Evolutionary conservation across 2,329 filamentous ascomycete genomes (phyloP), one percentile per base, ranked within the genome.

Genomic region (Fusarium irregulare): DNA sequence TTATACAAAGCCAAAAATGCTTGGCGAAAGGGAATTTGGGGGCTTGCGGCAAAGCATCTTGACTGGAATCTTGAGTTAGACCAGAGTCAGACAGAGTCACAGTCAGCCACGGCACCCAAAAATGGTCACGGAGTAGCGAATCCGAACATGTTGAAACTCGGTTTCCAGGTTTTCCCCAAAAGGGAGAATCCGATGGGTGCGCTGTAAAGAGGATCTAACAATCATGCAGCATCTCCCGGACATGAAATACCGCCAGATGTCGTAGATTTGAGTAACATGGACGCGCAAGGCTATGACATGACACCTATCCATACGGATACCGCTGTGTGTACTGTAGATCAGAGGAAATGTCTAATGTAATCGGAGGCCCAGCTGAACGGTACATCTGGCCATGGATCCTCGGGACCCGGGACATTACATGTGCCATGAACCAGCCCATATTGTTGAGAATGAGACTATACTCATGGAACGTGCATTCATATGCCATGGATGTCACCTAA

Each of bases 141-240:
- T 73, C 72, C 68, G 57, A 59, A 47, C 45, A 48, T 56, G 44
- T 51, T 62, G 46, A 67, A 47, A 68, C 59, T 66, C 42, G 57
- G 59, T 50, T 34, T 27, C 57, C 34, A 53, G 61, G 47, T 64
- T 62, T 58, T 40, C 28, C 42, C 13, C 27, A 51, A 50, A 50
- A 60, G 64, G 55, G 54, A 56, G 25, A 60, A 73, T 50, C 72
- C 70, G 69, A 74, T 61, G 70, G 72, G 70, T 58, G 54, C 56
- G 46, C 54, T 44, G 70, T 55, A 56, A 56, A 53, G 40, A 60
- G 30, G 23, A 53, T 53, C 54, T 60, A 46, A 42, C 56, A 37
- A 70, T 56, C 51, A 66, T 70, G 50, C 25, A 57, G 23, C 54
- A 64, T 59, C 56, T 71, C 45, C 47, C 66, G 59, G 58, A 63